Evolutionary conservation across 2,329 filamentous ascomycete species (phyloP).

Genomic region (Domatiomyces globalis): DNA sequence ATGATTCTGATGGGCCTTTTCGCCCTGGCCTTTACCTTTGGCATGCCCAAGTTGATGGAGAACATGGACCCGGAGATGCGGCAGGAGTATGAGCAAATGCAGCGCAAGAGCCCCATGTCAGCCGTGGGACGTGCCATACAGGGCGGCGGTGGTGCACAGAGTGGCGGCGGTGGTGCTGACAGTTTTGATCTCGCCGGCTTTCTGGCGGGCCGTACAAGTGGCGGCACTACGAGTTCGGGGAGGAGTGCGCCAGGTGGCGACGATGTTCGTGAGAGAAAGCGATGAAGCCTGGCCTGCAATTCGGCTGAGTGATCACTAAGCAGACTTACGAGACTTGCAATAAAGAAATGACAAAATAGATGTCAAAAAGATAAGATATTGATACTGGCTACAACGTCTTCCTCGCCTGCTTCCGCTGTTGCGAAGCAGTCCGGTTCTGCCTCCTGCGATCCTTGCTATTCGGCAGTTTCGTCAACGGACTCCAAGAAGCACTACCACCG

Average conservation of each 20-base stretch:
- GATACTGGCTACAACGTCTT: background rate
- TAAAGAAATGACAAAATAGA: background rate
- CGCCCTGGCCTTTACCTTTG: conserved; percentile 69
- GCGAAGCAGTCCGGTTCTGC: background rate
- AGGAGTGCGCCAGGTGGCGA: conserved; percentile 5
- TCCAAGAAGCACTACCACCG: background rate
- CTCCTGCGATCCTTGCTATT: background rate
- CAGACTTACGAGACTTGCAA: background rate
- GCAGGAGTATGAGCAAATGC: conserved; percentile 82
- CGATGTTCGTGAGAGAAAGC: conserved; percentile 11
- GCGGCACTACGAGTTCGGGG: conserved; percentile 23
- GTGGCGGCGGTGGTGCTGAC: conserved; percentile 34
- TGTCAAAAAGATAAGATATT: background rate
- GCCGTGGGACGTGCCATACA: conserved; percentile 46
- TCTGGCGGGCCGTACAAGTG: conserved; percentile 38
- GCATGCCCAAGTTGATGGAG: conserved; percentile 89
- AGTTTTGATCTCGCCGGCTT: conserved; percentile 56
- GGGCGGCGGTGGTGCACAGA: conserved; percentile 22
- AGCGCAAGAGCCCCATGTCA: conserved; percentile 58
- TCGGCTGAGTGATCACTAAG: background rate
- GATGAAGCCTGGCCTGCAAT: conserved; percentile 1
- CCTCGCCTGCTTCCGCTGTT: background rate
- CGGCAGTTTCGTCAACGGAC: background rate
- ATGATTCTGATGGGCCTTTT: conserved; percentile 91
- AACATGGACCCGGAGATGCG: conserved; percentile 97